Conservation (phyloP, 2,329 filamentous ascomycete genomes). For the Paecilomyces sp. region DNA sequence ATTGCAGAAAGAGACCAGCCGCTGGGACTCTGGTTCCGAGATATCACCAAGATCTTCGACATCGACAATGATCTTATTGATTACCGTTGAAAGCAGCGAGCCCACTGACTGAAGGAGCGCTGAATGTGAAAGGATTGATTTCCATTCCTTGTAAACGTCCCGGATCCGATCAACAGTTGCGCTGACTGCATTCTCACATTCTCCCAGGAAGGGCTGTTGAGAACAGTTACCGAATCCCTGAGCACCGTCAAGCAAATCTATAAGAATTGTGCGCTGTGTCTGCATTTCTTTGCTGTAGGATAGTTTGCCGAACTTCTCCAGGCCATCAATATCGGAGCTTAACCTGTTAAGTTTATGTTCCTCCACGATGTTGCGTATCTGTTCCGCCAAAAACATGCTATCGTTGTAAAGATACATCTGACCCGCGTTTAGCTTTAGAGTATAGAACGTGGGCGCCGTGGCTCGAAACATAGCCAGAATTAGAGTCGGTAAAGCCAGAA, state of each 20-base stretch:
- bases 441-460: conserved; percentile 40
- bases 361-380: conserved; percentile 43
- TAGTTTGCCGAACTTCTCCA: conserved; percentile 53
- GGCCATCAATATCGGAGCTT: conserved; percentile 46
- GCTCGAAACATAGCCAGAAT: conserved; percentile 46
- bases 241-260: conserved; percentile 56
- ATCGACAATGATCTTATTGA: conserved; percentile 54
- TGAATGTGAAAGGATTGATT: conserved; percentile 51
- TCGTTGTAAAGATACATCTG: conserved; percentile 63
- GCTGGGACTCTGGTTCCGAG: conserved; percentile 54
- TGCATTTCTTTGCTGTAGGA: conserved; percentile 61
- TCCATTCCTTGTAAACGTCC: conserved; percentile 51
- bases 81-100: conserved; percentile 50
- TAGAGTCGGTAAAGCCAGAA: conserved; percentile 40
- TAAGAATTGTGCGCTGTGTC: conserved; percentile 54
- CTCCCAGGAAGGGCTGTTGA: conserved; percentile 49
- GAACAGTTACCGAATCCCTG: conserved; percentile 57
- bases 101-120: conserved; percentile 57
- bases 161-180: conserved; percentile 52
- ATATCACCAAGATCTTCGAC: conserved; percentile 59
- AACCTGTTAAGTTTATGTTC: conserved; percentile 43
- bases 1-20: conserved; percentile 51
- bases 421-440: conserved; percentile 39
- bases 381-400: conserved; percentile 50
- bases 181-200: conserved; percentile 54